Conservation (phyloP, 2,329 filamentous ascomycete genomes). For the Aurifilum marmelostoma region DNA sequence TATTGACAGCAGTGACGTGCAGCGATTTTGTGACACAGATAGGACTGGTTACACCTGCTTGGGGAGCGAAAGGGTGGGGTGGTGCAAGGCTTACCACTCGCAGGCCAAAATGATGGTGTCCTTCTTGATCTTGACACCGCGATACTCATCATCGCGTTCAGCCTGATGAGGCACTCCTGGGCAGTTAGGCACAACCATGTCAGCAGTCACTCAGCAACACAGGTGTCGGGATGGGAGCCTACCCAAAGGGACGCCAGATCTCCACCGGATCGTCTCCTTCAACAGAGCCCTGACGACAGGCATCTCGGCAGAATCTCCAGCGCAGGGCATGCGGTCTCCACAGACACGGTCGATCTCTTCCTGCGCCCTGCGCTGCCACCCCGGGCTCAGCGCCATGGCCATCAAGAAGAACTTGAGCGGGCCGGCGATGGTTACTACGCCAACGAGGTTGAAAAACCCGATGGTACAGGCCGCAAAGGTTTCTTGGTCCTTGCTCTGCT, state of each 20-base stretch:
- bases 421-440: constrained; percentile 53
- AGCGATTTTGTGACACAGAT: not conserved
- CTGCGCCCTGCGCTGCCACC: constrained; percentile 57
- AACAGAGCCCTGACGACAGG: constrained; percentile 59
- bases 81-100: constrained; percentile 50
- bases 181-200: not conserved
- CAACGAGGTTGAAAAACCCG: constrained; percentile 55
- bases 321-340: constrained; percentile 55
- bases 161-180: constrained; percentile 53
- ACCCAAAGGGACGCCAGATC: constrained; percentile 58
- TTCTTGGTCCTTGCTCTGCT: constrained; percentile 48
- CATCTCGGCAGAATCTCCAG: constrained; percentile 52
- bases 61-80: not conserved
- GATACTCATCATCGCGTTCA: constrained; percentile 50
- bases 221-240: constrained; percentile 31
- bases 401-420: constrained; percentile 56
- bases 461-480: constrained; percentile 55
- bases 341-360: constrained; percentile 61
- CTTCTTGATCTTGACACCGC: constrained; percentile 52
- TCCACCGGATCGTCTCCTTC: constrained; percentile 63
- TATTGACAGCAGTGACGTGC: not conserved
- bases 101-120: constrained; percentile 53
- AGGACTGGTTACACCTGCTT: not conserved
- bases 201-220: not conserved
- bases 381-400: constrained; percentile 56